A percentile compares a stretch with the other conserved stretches of the same genome.
phyloP scores from a whole-genome alignment of 352 stramenopile genomes.

The Pythium plurisporium region DNA sequence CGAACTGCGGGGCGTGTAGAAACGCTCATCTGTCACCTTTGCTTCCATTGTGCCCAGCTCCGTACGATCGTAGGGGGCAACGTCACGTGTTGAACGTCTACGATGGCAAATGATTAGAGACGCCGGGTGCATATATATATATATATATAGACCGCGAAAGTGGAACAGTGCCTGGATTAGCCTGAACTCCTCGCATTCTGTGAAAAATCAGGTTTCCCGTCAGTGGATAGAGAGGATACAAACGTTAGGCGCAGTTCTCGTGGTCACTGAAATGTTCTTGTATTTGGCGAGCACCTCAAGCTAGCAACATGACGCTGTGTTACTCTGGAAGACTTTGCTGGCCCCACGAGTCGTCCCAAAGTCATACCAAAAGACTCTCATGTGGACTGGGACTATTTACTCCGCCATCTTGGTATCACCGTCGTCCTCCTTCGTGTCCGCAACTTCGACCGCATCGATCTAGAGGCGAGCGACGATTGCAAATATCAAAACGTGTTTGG shows the following conservation, averaged over 20 bases:
- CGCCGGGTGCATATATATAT: background rate
- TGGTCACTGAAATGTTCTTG: background rate
- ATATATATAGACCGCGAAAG: no score
- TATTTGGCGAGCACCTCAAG: background rate
- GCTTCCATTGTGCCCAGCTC: conserved; percentile 30
- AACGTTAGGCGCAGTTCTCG: background rate
- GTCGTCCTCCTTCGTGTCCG: conserved; percentile 79
- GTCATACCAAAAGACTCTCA: background rate
- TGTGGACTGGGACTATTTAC: conserved; percentile 26
- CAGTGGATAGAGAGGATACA: background rate
- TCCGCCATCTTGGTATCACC: conserved; percentile 80
- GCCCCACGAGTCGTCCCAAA: background rate
- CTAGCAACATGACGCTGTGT: background rate
- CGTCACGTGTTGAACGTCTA: no score
- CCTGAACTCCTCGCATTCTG: background rate
- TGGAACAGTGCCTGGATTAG: background rate
- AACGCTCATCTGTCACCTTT: conserved; percentile 50
- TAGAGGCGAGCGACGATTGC: conserved; percentile 8
- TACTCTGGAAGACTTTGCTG: no score
- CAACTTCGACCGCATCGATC: conserved; percentile 86
- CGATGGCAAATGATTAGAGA: no score
- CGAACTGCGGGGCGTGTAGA: conserved; percentile 63
- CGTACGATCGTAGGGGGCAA: no score
- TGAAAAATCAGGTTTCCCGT: no score
- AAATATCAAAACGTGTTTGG: no score